These are phyloP conservation scores for Amyloporia xantha DNA, from an alignment of 768 basidiomycete species.

Conservation along the genomic window DNA sequence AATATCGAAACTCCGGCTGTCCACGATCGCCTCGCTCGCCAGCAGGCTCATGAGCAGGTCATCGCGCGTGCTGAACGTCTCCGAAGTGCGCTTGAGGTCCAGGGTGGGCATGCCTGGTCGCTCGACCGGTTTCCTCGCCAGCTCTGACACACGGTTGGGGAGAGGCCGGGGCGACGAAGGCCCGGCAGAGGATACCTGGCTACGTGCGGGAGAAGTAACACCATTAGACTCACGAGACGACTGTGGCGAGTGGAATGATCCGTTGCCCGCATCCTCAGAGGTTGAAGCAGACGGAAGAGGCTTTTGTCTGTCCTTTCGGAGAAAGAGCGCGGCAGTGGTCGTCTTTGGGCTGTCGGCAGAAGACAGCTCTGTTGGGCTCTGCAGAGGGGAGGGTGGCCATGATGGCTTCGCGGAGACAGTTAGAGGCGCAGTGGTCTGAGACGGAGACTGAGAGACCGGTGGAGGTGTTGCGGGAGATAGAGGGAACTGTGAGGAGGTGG, in stretches of 20 bases:
- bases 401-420: constrained; percentile 29
- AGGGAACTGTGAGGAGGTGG: constrained; percentile 14
- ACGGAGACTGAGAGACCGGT: constrained; percentile 4
- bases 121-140: constrained; percentile 29
- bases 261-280: constrained; percentile 16
- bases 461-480: constrained; percentile 16
- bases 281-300: constrained; percentile 15
- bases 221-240: constrained; percentile 19
- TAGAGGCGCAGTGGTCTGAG: constrained; percentile 19
- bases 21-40: constrained; percentile 91
- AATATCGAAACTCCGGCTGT: constrained; percentile 77
- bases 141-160: constrained; percentile 24
- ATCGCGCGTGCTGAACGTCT: constrained; percentile 55
- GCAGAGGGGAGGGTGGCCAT: constrained; percentile 38
- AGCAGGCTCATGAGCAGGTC: constrained; percentile 85
- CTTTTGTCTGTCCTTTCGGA: constrained; percentile 47
- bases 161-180: constrained; percentile 36
- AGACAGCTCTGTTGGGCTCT: constrained; percentile 17
- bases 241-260: constrained; percentile 20
- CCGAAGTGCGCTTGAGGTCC: constrained; percentile 39
- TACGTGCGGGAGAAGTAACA: constrained; percentile 19
- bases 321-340: constrained; percentile 37
- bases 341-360: constrained; percentile 28
- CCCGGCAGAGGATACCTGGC: constrained; percentile 27
- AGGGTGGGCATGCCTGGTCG: constrained; percentile 2